Base-by-base conservation (phyloP, 192 early-diverging fungal genomes). In the Coemansia sp. region DNA sequence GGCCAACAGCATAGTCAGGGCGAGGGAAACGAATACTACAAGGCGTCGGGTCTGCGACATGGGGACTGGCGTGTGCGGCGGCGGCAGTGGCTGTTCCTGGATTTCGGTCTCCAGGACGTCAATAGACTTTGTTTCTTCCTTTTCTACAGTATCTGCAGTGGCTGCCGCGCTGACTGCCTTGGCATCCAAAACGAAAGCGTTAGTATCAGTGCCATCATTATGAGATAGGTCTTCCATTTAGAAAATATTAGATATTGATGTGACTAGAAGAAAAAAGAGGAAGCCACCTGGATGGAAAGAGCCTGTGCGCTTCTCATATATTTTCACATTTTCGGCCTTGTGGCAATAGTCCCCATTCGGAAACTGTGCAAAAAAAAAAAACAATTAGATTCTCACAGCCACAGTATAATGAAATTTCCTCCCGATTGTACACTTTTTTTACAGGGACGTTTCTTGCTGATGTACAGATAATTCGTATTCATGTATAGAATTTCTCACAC, bases 1-100 rank as follows among this genome's bases (percentile, higher is more conserved):
- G 11, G 86, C 82, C 41, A 89, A 68, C 24, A 89, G 83, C 60
- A 88, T 79, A 0, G 84, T 82, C 36, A 89, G 73, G 5, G 78
- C 74, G 17, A 88, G 66, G 0, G 79, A 81, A 5, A 78, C 53
- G 64, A 74, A 85, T 4, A 80, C 50, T n/a, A 72, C 37, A 0
- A 73, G 61, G 41, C 67, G 66, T 6, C 67, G 54, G 78, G 69
- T 53, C 19, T 27, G 7, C 11, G 73, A 61, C 57, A 74, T 74
- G n/a, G 56, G n/a, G 7, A 63, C 4, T 6, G 62, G 67, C 17
- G 14, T 16, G 17, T 54, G 50, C 10, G 50, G 46, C 16, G 4
- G n/a, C 3, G 46, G 24, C 1, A 27, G 24, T 1, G 24, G 24
- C 24, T 27, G 24, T 27, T 27, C 24, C 24, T 27, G 24, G 24